Percentiles rank a stretch among this genome's conserved stretches.
Conservation (phyloP, 345 rosid genomes). For the Boechera divaricarpa region DNA sequence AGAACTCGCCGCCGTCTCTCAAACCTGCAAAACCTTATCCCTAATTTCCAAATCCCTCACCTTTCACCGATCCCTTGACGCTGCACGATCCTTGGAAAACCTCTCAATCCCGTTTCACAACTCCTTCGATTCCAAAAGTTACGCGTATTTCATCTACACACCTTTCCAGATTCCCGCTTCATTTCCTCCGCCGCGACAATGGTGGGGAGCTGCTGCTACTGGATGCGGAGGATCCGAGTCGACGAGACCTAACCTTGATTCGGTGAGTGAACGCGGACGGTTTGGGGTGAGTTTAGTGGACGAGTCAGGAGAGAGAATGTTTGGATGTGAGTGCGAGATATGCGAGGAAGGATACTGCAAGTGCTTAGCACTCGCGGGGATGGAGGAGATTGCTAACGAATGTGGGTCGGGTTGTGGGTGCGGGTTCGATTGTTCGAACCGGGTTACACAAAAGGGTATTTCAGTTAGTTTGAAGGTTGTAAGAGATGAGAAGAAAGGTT, state of each 20-base stretch:
- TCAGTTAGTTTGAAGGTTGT: conserved; percentile 66
- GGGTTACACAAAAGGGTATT: conserved; percentile 68
- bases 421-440: conserved; percentile 63
- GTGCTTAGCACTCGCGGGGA: conserved; percentile 43
- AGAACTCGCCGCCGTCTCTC: conserved; percentile 65
- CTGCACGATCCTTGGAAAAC: conserved; percentile 65
- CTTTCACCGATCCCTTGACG: conserved; percentile 64
- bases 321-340: conserved; percentile 56
- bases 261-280: neutral
- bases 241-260: neutral
- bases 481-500: conserved; percentile 69
- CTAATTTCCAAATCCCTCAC: conserved; percentile 51
- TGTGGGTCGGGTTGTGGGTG: conserved; percentile 75
- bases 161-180: conserved; percentile 60
- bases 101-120: conserved; percentile 61
- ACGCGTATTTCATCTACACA: conserved; percentile 71
- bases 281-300: conserved; percentile 39
- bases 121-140: conserved; percentile 50
- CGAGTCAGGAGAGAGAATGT: conserved; percentile 39
- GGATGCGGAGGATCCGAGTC: conserved; percentile 5
- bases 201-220: conserved; percentile 53
- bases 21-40: conserved; percentile 61
- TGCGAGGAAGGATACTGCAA: conserved; percentile 56
- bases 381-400: conserved; percentile 60
- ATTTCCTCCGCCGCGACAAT: conserved; percentile 52